Evolutionary conservation across 2,329 filamentous ascomycete genomes (phyloP).

Genomic region (Colletotrichum shisoi): DNA sequence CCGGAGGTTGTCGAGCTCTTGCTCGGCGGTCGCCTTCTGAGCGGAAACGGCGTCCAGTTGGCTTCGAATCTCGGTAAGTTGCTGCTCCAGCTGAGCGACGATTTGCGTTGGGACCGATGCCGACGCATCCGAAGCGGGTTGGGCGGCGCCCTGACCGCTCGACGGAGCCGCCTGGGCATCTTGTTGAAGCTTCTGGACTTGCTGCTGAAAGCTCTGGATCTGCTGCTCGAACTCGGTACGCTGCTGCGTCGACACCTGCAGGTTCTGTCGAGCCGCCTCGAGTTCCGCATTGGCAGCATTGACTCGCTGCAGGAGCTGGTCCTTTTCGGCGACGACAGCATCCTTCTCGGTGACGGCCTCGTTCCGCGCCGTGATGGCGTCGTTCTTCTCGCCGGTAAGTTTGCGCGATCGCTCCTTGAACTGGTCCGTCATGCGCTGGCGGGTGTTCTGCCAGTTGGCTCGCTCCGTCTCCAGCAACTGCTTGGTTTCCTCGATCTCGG

Average conservation of each 20-base stretch:
- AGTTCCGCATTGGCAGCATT: slow-evolving; percentile 63
- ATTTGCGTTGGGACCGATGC: slow-evolving; percentile 58
- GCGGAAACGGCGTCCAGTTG: slow-evolving; percentile 71
- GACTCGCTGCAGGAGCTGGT: slow-evolving; percentile 61
- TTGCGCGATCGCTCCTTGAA: slow-evolving; percentile 68
- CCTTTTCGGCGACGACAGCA: slow-evolving; percentile 62
- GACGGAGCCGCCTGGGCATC: slow-evolving; percentile 52
- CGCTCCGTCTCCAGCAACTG: slow-evolving; percentile 63
- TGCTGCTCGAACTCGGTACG: slow-evolving; percentile 54
- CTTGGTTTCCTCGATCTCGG: slow-evolving; percentile 62
- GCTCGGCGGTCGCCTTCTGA: slow-evolving; percentile 74
- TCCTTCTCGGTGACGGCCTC: slow-evolving; percentile 61
- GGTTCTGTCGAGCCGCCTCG: slow-evolving; percentile 54
- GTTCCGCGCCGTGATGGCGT: slow-evolving; percentile 61
- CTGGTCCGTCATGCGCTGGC: slow-evolving; percentile 66
- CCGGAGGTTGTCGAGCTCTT: slow-evolving; percentile 64
- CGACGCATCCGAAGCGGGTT: slow-evolving; percentile 49
- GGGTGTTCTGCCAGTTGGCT: slow-evolving; percentile 60
- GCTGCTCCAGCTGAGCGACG: slow-evolving; percentile 57
- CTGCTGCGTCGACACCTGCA: slow-evolving; percentile 46
- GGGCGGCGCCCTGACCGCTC: slow-evolving; percentile 42
- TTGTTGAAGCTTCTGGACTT: slow-evolving; percentile 51
- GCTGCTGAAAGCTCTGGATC: slow-evolving; percentile 54
- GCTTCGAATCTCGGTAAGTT: slow-evolving; percentile 60
- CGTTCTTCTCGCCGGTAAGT: slow-evolving; percentile 63